Percentiles rank a stretch among this genome's conserved stretches.
phyloP scores from a whole-genome alignment of 2,329 filamentous ascomycete species.

The Aspergillus clavatus region DNA sequence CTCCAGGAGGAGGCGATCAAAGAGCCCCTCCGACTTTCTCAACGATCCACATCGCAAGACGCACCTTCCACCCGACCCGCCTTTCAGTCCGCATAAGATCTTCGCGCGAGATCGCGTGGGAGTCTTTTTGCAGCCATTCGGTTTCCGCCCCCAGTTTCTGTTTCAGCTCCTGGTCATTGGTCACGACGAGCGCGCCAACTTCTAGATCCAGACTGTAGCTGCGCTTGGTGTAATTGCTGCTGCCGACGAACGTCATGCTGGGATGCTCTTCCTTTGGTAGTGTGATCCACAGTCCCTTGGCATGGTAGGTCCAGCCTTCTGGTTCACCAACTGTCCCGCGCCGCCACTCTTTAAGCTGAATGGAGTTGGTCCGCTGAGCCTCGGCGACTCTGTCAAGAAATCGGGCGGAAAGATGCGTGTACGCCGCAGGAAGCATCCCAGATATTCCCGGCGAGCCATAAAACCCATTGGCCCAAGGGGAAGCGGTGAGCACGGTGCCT shows the following conservation, averaged over 20 bases:
- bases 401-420: constrained; percentile 77
- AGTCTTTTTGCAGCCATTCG: constrained; percentile 70
- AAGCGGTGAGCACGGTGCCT: constrained; percentile 86
- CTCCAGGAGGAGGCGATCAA: constrained; percentile 39
- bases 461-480: constrained; percentile 92
- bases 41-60: constrained; percentile 92
- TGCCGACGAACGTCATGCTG: constrained; percentile 77
- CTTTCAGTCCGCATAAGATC: constrained; percentile 79
- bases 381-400: constrained; percentile 64
- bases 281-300: constrained; percentile 90
- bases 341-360: constrained; percentile 82
- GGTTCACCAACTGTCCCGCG: constrained; percentile 73
- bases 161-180: constrained; percentile 67
- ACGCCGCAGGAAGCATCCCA: constrained; percentile 84
- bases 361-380: constrained; percentile 52
- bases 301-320: constrained; percentile 94
- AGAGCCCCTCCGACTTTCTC: constrained; percentile 80
- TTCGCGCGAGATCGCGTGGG: constrained; percentile 62
- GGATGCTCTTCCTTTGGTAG: constrained; percentile 57
- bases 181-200: constrained; percentile 80
- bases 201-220: constrained; percentile 92
- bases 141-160: constrained; percentile 72
- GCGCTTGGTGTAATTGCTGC: constrained; percentile 91
- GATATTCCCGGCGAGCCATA: constrained; percentile 83
- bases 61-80: constrained; percentile 77